Evolutionary conservation across 805 yeast species (phyloP), one percentile per base, ranked within the genome.

Genomic region (Starmera dryadoides): DNA sequence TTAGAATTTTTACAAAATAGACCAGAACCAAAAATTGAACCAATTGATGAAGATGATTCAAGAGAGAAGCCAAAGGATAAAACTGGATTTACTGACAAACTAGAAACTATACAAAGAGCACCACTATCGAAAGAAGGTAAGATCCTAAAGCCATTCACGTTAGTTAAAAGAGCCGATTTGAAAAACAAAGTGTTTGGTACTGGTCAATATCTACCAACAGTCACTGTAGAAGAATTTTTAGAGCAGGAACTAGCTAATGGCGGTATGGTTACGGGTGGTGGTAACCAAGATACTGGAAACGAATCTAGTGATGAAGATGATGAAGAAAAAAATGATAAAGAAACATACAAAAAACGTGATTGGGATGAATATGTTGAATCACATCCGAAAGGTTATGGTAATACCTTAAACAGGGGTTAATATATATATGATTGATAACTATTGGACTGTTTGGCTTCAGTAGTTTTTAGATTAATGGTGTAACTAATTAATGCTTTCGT

Each of bases 341-440:
- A 79, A 46, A 88, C 95, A 4, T 74, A 81, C 49, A 79, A 84
- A 53, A 77, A 81, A 40, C 71, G 98, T 41, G 73, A 75, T 32
- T 93, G 98, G 98, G 98, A 93, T 61, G 94, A 85, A 44, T 93
- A 91, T 69, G 79, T 79, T 34, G 98, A 93, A 45, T 76, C 77
- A 3, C 79, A 87, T 56, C 83, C 88, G 0, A 79, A 76, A 52
- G 98, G 98, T 7, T 79, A 89, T 41, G 98, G 98, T 10, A 91
- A 91, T 56, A 87, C 89, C 35, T 77, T 73, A 58, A 77, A 81
- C 49, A 62, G 76, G 40, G 91, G 91, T 6, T 75, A 26, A 21
- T n/a, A n/a, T n/a, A 5, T 17, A 28, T n/a, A n/a, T n/a, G n/a
- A n/a, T n/a, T n/a, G n/a, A n/a, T n/a, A n/a, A n/a, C n/a, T n/a